A percentile compares a stretch with the other conserved stretches of the same genome.
These are phyloP conservation scores for Funneliformis caledonium DNA, from an alignment of 371 early-diverging fungal genomes.

Conservation along the genomic window DNA sequence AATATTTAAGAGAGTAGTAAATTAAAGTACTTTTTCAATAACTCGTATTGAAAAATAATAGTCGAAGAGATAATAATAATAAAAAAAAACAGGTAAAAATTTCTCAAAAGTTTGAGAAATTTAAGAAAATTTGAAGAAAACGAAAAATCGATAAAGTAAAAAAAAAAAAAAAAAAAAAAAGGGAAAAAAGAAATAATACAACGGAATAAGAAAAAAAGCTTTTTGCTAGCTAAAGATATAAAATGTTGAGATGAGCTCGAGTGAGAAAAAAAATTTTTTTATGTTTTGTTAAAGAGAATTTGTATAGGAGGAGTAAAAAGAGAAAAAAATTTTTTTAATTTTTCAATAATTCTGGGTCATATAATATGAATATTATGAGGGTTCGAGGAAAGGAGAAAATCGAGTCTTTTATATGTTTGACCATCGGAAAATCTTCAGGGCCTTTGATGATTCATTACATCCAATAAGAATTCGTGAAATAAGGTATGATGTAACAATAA, in stretches of 20 bases:
- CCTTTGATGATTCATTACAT: not conserved
- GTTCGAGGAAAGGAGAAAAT: not conserved
- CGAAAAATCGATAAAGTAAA: no score
- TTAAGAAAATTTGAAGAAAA: no score
- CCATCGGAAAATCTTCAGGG: not conserved
- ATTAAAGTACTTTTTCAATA: not conserved
- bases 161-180: no score
- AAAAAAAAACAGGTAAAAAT: no score
- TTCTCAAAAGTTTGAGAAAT: no score
- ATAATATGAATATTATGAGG: not conserved
- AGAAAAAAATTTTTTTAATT: no score
- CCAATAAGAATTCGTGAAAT: not conserved
- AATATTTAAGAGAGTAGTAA: not conserved
- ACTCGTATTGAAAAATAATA: not conserved
- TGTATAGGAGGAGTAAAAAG: no score
- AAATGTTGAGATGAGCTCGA: not conserved
- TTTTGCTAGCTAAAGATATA: no score
- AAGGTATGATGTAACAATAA: not conserved
- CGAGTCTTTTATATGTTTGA: not conserved
- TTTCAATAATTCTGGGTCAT: not conserved
- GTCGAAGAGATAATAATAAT: not conserved
- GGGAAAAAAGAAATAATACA: no score
- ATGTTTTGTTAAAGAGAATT: not conserved
- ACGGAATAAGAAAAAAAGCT: no score
- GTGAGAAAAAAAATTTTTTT: not conserved